Evolutionary conservation across 331 rosid genomes (phyloP).

Genomic region (Spiraea crenata): DNA sequence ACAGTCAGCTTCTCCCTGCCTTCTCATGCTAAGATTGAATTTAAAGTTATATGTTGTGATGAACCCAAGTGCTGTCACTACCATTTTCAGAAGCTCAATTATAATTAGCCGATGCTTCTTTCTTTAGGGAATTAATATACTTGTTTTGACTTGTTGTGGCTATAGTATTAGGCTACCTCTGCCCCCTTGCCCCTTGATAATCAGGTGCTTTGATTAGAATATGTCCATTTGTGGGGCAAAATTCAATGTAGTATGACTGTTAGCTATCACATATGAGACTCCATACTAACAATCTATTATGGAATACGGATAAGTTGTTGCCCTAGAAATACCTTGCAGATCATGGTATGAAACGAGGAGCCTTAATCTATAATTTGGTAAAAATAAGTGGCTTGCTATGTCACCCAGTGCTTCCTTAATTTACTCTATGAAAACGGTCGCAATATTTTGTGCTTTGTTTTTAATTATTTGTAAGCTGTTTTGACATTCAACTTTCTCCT

Average conservation of each 20-base stretch:
- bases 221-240: neutral
- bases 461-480: constrained; percentile 6
- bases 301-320: neutral
- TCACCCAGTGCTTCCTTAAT: neutral
- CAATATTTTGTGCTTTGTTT: neutral
- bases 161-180: neutral
- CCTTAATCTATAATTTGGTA: neutral
- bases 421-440: neutral
- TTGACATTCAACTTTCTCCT: constrained; percentile 25
- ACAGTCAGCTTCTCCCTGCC: neutral
- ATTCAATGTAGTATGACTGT: neutral
- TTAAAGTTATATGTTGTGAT: neutral
- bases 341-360: constrained; percentile 8
- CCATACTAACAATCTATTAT: neutral
- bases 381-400: neutral
- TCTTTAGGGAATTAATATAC: neutral
- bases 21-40: neutral
- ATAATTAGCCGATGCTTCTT: neutral
- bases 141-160: neutral
- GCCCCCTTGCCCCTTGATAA: neutral
- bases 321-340: constrained; percentile 10
- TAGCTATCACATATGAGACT: neutral
- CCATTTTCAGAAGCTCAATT: neutral
- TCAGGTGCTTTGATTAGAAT: neutral
- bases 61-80: neutral